Conservation (phyloP, 805 yeast species). For the Candida schatavii region DNA sequence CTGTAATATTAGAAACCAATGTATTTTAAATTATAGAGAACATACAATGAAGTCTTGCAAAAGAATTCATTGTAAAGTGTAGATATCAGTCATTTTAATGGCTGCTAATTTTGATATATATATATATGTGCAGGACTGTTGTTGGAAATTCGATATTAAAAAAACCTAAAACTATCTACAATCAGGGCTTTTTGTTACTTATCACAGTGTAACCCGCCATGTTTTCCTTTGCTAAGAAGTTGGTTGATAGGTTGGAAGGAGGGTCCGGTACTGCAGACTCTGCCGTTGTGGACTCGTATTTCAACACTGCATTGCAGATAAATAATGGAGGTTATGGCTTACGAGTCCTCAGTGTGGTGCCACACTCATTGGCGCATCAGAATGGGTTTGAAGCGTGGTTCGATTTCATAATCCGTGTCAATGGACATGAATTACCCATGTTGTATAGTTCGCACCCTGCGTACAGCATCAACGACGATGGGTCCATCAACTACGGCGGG, state of each 20-base stretch:
- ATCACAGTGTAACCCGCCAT: too few species aligned
- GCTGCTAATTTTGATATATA: too few species aligned
- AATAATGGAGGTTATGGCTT: slow-evolving; percentile 43
- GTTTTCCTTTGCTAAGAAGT: slow-evolving; percentile 45
- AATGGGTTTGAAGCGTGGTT: slow-evolving; percentile 73
- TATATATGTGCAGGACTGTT: too few species aligned
- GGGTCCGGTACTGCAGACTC: slow-evolving; percentile 11
- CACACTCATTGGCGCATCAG: slow-evolving; percentile 33
- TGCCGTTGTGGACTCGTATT: slow-evolving; percentile 30
- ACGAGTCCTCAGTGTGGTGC: slow-evolving; percentile 35
- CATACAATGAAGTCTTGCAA: too few species aligned
- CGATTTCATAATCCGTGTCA: slow-evolving; percentile 79
- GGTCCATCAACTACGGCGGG: slow-evolving; percentile 36
- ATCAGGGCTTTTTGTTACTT: too few species aligned
- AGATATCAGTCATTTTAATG: too few species aligned
- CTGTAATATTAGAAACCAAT: too few species aligned
- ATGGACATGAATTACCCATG: slow-evolving; percentile 62
- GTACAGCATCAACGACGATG: slow-evolving; percentile 40
- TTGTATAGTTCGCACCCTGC: slow-evolving; percentile 24
- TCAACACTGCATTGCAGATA: slow-evolving; percentile 25
- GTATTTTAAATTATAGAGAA: too few species aligned
- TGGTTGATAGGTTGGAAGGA: slow-evolving; percentile 40
- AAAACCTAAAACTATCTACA: too few species aligned
- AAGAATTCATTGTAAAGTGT: too few species aligned
- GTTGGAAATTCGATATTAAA: too few species aligned